Base-by-base conservation (phyloP, 139 green algal species). In the Coelastrella sp. region DNA sequence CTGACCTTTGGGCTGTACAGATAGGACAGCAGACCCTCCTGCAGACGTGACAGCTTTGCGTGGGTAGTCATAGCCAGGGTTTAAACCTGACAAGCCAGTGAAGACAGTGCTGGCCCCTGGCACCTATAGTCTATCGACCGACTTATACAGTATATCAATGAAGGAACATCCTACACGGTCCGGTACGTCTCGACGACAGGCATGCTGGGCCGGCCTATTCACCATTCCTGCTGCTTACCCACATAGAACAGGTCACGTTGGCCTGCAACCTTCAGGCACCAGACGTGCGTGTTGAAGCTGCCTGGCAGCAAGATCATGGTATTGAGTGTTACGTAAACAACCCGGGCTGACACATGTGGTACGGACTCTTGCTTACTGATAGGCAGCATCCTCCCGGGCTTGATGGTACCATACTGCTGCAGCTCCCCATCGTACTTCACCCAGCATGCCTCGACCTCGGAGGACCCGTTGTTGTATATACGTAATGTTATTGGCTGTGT, bases 281-380 rank as follows among this genome's bases (percentile, higher is more conserved):
- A 96, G 0, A 88, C 60, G 54, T 96, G 94, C 19, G 89, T 94
- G 7, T 76, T 91, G 73, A 88, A 96, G 1, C 92, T 96, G 58
- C 83, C 92, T 93, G 47, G 68, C 60, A 68, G n/a, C n/a, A n/a
- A n/a, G n/a, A n/a, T n/a, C n/a, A n/a, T n/a, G n/a, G n/a, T n/a
- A n/a, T n/a, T n/a, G n/a, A n/a, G n/a, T n/a, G n/a, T n/a, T n/a
- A n/a, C n/a, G n/a, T n/a, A n/a, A n/a, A n/a, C n/a, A n/a, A n/a
- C n/a, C n/a, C n/a, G n/a, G n/a, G n/a, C n/a, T n/a, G n/a, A n/a
- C 7, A 8, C 7, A 22, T 58, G n/a, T 7, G 58, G 17, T 66
- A 19, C 78, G 7, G 19, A 80, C 5, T 5, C 78, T 23, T 32
- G 73, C 80, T 74, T 20, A 86, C 59, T 58, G 57, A 73, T 16